Percentiles rank a stretch among this genome's conserved stretches.
Evolutionary conservation across 2,329 filamentous ascomycete genomes (phyloP).

Genomic region (Tricladium varicosporioides): DNA sequence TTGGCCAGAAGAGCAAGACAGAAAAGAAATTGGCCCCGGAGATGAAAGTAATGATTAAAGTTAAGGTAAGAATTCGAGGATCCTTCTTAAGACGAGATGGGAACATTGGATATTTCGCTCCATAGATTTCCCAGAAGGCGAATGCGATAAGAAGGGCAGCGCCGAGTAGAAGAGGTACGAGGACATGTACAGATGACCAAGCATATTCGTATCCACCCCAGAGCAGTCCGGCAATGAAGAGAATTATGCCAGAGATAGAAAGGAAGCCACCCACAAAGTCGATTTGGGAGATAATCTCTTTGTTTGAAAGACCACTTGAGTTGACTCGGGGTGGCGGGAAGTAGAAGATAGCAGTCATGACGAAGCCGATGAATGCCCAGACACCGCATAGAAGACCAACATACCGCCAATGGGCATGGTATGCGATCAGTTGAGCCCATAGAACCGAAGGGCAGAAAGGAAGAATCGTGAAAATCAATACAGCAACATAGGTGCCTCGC

Average conservation of each 20-base stretch:
- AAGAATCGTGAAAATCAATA: slow-evolving; percentile 57
- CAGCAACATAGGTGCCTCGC: slow-evolving; percentile 59
- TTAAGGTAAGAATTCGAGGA: slow-evolving; percentile 49
- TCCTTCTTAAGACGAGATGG: slow-evolving; percentile 53
- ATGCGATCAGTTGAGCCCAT: slow-evolving; percentile 55
- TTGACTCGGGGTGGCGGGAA: slow-evolving; percentile 49
- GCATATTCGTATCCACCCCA: slow-evolving; percentile 53
- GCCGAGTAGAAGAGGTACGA: slow-evolving; percentile 45
- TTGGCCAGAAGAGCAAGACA: slow-evolving; percentile 35
- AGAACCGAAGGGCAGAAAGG: slow-evolving; percentile 61
- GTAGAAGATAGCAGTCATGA: slow-evolving; percentile 51
- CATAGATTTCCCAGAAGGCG: slow-evolving; percentile 51
- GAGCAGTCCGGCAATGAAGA: slow-evolving; percentile 49
- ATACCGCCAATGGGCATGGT: slow-evolving; percentile 50
- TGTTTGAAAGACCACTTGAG: slow-evolving; percentile 37
- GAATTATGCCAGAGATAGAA: slow-evolving; percentile 46
- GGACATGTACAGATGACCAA: slow-evolving; percentile 7
- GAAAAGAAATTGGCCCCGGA: slow-evolving; percentile 51
- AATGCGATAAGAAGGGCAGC: slow-evolving; percentile 45
- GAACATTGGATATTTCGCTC: slow-evolving; percentile 44
- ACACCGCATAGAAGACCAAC: slow-evolving; percentile 51
- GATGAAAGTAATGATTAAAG: slow-evolving; percentile 56
- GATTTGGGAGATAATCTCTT: slow-evolving; percentile 42
- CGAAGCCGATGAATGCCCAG: slow-evolving; percentile 51
- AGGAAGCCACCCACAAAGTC: slow-evolving; percentile 52